These are phyloP conservation scores for Sinapis alba DNA, from an alignment of 441 rosid genomes.

Conservation along the genomic window DNA sequence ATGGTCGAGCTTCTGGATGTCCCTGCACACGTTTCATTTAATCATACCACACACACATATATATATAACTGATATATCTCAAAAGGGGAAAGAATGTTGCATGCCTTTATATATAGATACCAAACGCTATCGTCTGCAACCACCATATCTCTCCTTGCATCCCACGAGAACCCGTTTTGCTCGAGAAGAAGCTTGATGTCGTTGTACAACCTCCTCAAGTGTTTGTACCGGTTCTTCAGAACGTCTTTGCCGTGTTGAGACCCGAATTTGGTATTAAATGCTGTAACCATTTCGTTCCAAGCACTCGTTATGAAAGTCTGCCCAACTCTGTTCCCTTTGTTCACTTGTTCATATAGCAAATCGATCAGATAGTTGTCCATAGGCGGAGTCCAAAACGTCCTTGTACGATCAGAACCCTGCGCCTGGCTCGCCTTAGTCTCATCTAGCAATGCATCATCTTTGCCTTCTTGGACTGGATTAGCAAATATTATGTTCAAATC, in stretches of 20 bases:
- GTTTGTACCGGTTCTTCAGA: conserved; percentile 83
- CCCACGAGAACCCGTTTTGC: conserved; percentile 83
- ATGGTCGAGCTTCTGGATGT: conserved; percentile 88
- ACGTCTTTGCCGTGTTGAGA: conserved; percentile 76
- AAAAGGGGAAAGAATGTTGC: conserved; percentile 21
- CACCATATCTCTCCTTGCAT: conserved; percentile 74
- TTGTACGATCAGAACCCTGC: conserved; percentile 57
- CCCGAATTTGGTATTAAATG: conserved; percentile 65
- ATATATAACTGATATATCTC: neutral
- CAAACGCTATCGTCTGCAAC: conserved; percentile 76
- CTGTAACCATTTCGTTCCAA: conserved; percentile 71
- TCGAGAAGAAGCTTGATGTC: conserved; percentile 71
- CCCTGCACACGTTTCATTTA: conserved; percentile 50
- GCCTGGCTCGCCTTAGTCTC: conserved; percentile 48
- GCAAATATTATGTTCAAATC: conserved; percentile 71
- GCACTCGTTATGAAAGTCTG: conserved; percentile 82
- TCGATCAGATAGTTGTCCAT: conserved; percentile 86
- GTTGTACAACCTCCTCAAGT: conserved; percentile 75
- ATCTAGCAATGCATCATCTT: conserved; percentile 42
- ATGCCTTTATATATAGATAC: conserved; percentile 75
- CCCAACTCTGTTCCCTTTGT: conserved; percentile 79
- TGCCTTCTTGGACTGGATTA: conserved; percentile 44
- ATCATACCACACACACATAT: conserved; percentile 32
- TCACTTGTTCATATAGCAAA: conserved; percentile 75
- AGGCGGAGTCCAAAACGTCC: conserved; percentile 92